Percentiles rank a stretch among this genome's conserved stretches.
Evolutionary conservation across 1,284 basidiomycete species (phyloP).

Genomic region (Pseudozyma hubeiensis): DNA sequence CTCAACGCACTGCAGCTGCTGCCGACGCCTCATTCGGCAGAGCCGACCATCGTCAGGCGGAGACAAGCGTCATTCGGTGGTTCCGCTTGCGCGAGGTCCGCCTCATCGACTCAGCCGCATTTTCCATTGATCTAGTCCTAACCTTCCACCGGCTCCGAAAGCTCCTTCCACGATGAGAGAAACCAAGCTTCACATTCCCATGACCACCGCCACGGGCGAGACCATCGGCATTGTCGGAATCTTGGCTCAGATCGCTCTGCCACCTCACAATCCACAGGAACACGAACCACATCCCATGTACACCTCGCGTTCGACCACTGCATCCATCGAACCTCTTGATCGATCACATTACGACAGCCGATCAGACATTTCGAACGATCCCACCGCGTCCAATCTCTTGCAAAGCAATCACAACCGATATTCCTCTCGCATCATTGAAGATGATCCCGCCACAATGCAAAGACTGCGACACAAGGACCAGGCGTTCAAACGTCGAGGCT

Average conservation of each 20-base stretch:
- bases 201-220: constrained; percentile 36
- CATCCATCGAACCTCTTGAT: constrained; percentile 18
- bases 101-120: too few relatives aligned
- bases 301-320: constrained; percentile 25
- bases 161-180: constrained; percentile 34
- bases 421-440: constrained; percentile 12
- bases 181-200: constrained; percentile 51
- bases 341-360: background rate
- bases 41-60: background rate
- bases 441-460: constrained; percentile 30
- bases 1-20: background rate
- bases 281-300: constrained; percentile 37
- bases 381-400: constrained; percentile 3
- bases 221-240: constrained; percentile 52
- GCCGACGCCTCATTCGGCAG: background rate
- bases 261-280: constrained; percentile 36
- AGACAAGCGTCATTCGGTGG: background rate
- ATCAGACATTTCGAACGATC: constrained; percentile 30
- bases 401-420: background rate
- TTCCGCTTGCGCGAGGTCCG: constrained; percentile 2
- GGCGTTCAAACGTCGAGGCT: constrained; percentile 29
- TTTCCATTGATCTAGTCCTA: too few relatives aligned
- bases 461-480: constrained; percentile 23
- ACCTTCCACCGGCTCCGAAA: background rate
- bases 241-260: constrained; percentile 35